Percentiles rank a stretch among this genome's conserved stretches.
Conservation (phyloP, 257 asterid genomes). For the Solanum piurae region DNA sequence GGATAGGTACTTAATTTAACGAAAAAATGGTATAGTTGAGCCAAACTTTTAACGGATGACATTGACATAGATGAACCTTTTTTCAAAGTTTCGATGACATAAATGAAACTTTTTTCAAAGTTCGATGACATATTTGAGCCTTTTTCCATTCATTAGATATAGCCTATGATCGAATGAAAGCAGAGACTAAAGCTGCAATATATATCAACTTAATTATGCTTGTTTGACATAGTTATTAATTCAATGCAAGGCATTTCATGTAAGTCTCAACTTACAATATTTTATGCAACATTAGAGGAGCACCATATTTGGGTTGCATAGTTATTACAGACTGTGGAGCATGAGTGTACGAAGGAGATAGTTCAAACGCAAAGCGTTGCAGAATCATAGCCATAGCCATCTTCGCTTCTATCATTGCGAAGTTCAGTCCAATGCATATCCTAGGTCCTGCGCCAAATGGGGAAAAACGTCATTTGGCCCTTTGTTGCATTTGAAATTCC, state of each 20-base stretch:
- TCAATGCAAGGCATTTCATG: background rate
- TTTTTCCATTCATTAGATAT: background rate
- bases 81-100: no score
- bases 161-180: background rate
- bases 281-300: background rate
- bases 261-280: background rate
- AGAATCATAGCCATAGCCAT: background rate
- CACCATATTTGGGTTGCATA: background rate
- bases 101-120: no score
- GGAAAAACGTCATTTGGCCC: background rate
- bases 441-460: background rate
- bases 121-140: background rate
- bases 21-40: no score
- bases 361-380: background rate
- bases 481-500: background rate
- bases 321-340: background rate
- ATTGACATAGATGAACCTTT: no score
- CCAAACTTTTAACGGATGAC: no score
- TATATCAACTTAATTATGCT: background rate
- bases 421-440: background rate
- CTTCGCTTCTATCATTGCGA: background rate
- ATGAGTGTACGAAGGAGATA: background rate
- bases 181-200: background rate
- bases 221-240: background rate
- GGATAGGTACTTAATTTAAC: no score